A percentile compares a stretch with the other conserved stretches of the same genome.
These are phyloP conservation scores for Chloris gayana DNA, from an alignment of 176 grass and related monocot species.

Conservation along the genomic window DNA sequence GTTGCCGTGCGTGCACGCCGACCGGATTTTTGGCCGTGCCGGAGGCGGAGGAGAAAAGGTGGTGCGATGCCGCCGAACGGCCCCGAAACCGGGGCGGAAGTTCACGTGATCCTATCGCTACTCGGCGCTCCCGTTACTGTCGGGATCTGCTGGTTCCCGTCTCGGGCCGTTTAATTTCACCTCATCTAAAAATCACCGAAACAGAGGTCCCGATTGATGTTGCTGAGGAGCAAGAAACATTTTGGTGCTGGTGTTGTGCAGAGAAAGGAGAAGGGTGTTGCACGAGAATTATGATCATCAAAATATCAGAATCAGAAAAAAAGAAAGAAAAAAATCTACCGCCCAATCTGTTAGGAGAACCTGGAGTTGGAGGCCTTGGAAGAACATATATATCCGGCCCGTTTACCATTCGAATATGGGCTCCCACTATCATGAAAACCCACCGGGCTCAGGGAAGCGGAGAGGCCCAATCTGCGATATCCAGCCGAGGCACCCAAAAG, in stretches of 20 bases:
- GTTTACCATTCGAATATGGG: not conserved
- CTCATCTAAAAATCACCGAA: not conserved
- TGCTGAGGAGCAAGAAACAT: not conserved
- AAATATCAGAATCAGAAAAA: too few relatives aligned
- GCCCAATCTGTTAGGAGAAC: not conserved
- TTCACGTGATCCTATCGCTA: not conserved
- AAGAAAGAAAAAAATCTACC: too few relatives aligned
- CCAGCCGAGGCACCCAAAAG: too few relatives aligned
- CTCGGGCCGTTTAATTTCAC: not conserved
- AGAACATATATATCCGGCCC: not conserved
- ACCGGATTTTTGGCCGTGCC: not conserved
- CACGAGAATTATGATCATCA: too few relatives aligned
- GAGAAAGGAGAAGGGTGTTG: too few relatives aligned
- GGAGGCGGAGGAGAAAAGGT: not conserved
- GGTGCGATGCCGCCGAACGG: slow-evolving; percentile 25
- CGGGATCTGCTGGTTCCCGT: not conserved
- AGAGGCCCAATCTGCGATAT: not conserved
- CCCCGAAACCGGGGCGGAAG: not conserved
- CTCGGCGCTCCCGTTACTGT: not conserved
- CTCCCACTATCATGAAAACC: not conserved
- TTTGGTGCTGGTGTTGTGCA: not conserved
- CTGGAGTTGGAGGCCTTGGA: not conserved
- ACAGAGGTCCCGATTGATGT: not conserved
- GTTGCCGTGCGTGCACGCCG: not conserved
- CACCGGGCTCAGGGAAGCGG: not conserved